phyloP scores from a whole-genome alignment of 345 rosid genomes.

The Arabidopsis suecica region DNA sequence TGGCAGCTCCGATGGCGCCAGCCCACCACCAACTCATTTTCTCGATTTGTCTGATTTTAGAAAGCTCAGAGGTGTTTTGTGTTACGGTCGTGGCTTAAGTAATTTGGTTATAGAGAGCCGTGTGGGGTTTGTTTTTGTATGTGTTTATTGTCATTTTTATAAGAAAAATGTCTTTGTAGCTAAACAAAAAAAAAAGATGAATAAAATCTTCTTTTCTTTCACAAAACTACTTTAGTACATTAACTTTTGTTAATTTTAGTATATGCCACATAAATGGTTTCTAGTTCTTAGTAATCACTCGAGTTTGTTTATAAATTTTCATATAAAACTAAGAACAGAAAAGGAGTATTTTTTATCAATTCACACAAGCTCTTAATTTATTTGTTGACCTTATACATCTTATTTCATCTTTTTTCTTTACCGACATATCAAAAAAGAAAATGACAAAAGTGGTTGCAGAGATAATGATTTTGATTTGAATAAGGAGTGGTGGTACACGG shows the following conservation, averaged over 20 bases:
- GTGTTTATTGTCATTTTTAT: conserved; percentile 12
- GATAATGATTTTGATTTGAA: not conserved
- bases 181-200: not conserved
- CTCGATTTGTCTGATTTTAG: conserved; percentile 8
- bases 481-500: not conserved
- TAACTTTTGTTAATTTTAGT: not conserved
- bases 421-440: not conserved
- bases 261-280: not conserved
- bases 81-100: not conserved
- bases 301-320: not conserved
- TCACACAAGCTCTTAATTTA: not conserved
- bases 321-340: not conserved
- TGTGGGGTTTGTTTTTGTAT: conserved; percentile 23
- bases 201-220: not conserved
- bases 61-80: not conserved
- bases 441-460: not conserved
- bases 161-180: not conserved
- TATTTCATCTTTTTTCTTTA: not conserved
- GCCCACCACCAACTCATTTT: conserved; percentile 73
- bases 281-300: not conserved
- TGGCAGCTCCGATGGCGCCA: conserved; percentile 60
- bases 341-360: not conserved
- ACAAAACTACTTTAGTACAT: not conserved
- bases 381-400: not conserved
- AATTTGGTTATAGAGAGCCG: not conserved